Base-by-base conservation (phyloP, 2,329 filamentous ascomycete species). In the Cladophialophora immunda region DNA sequence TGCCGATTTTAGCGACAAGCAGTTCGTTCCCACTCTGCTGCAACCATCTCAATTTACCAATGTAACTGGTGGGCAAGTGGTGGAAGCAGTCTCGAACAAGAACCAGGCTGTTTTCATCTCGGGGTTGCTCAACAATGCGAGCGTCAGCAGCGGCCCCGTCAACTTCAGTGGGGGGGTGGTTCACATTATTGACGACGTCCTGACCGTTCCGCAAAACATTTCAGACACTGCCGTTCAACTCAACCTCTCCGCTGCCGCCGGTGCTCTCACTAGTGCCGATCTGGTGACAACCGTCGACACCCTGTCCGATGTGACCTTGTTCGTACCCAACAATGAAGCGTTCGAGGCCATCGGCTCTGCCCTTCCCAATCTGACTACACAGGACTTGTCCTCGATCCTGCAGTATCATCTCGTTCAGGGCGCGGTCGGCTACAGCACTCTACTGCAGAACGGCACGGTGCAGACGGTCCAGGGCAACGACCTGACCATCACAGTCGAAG, bases 371-470 rank as follows among this genome's bases (percentile, higher is more conserved):
- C 75, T 89, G 34, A 81, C 81, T 25, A 75, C 76, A 0, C 76
- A 81, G 8, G 76, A 86, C 8, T 79, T 91, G 1, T 75, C 81
- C 1, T 76, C 75, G 32, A 82, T 91, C 61, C 80, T 92, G 41
- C 78, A 81, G 29, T 92, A 92, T 78, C 90, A 92, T 75, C 82
- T 91, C 59, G 78, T 92, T 45, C 80, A 81, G 55, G 84, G 83
- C 57, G 53, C 30, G 6, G 81, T 81, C 8, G 81, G 88, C 0
- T 81, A 80, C 66, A 90, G 89, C 78, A 85, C 81, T 6, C 77
- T 85, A 7, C 69, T 72, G 22, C 78, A 82, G 69, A 81, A 81
- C 34, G 65, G 64, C 38, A 50, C 73, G 32, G 4, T 78, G 45
- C 72, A 69, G 13, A 79, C 81, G 3, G 75, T 83, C 4, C 79